Conservation (phyloP, 2,329 filamentous ascomycete genomes). For the Colletotrichum somersetense region DNA sequence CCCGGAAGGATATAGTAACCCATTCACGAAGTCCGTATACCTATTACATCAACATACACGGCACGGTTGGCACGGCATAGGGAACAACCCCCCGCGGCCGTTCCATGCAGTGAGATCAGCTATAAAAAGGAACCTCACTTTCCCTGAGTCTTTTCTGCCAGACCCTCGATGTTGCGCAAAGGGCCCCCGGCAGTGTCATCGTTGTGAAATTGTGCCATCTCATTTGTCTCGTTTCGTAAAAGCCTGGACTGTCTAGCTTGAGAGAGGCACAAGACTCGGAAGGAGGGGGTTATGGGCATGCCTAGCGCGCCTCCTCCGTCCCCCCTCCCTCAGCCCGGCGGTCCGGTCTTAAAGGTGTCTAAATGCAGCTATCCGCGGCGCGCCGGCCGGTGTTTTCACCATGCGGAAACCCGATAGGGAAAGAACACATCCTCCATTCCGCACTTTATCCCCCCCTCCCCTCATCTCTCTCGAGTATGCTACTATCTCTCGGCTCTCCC, state of each 20-base stretch:
- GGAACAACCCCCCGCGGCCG: no score
- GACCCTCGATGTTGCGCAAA: not conserved
- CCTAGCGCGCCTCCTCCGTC: not conserved
- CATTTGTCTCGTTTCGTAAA: not conserved
- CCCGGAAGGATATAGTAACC: no score
- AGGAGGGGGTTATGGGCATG: no score
- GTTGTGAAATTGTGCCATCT: not conserved
- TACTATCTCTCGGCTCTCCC: not conserved
- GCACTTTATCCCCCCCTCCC: not conserved
- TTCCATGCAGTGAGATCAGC: not conserved
- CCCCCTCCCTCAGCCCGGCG: not conserved
- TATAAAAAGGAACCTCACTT: no score
- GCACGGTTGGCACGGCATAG: no score
- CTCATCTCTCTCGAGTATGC: not conserved
- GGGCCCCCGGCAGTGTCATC: not conserved
- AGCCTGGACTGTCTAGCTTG: not conserved
- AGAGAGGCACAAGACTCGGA: not conserved
- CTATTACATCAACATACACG: not conserved
- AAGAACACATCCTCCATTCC: not conserved
- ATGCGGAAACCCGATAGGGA: not conserved
- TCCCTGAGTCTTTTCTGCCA: not conserved
- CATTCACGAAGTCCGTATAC: not conserved
- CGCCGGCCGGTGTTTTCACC: not conserved
- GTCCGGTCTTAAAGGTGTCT: not conserved
- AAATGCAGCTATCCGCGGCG: constrained; percentile 3